Evolutionary conservation across 208 protist genomes (phyloP).

Genomic region (Acanthamoeba culbertsoni): DNA sequence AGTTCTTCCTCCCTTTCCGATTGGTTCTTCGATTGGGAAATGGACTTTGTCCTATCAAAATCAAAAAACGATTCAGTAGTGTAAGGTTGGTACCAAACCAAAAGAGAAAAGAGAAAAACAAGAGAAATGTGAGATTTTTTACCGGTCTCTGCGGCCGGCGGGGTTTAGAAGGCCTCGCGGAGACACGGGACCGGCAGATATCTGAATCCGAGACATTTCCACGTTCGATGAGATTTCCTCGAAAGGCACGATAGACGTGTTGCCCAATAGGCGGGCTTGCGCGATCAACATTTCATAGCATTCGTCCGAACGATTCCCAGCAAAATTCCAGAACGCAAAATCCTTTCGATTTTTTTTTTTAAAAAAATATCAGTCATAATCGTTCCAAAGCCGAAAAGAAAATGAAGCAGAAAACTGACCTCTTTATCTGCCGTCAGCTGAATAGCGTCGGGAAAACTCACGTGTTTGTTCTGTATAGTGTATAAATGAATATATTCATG

Average conservation of each 20-base stretch:
- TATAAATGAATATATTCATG: background rate
- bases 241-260: background rate
- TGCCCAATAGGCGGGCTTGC: background rate
- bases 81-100: no score
- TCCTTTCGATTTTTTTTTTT: background rate
- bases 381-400: background rate
- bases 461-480: slow-evolving; percentile 28
- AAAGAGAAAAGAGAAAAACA: background rate
- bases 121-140: background rate
- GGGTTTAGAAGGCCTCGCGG: background rate
- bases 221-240: background rate
- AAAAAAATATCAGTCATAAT: background rate
- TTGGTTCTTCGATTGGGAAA: background rate
- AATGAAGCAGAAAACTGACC: background rate
- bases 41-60: background rate
- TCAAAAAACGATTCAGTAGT: no score
- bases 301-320: background rate
- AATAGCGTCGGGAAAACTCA: slow-evolving; percentile 11
- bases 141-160: background rate
- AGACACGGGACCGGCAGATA: background rate
- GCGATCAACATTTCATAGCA: slow-evolving; percentile 28
- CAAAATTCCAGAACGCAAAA: slow-evolving; percentile 40
- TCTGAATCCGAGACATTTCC: background rate
- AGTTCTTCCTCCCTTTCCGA: background rate
- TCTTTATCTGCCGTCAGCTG: background rate